Evolutionary conservation across 169 alveolate species (phyloP).

Genomic region (Cryptosporidium sp.): DNA sequence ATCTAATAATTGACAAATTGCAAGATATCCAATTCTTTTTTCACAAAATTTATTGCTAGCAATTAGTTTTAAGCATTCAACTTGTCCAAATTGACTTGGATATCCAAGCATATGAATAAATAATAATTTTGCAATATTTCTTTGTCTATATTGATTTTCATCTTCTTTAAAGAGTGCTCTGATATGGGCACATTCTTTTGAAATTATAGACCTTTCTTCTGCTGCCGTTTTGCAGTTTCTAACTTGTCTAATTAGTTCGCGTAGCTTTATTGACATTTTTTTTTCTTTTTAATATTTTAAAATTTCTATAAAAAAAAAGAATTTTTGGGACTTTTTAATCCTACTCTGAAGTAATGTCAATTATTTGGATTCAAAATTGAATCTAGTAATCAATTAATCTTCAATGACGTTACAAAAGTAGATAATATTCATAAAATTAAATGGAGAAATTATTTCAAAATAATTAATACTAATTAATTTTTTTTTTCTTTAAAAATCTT

Average conservation of each 20-base stretch:
- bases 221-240: slow-evolving; percentile 99
- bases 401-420: background rate
- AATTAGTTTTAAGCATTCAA: slow-evolving; percentile 96
- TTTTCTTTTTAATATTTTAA: background rate
- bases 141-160: slow-evolving; percentile 89
- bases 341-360: background rate
- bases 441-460: background rate
- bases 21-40: slow-evolving; percentile 98
- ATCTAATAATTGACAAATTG: slow-evolving; percentile 95
- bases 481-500: background rate
- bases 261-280: slow-evolving; percentile 89
- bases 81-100: slow-evolving; percentile 96
- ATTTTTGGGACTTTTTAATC: background rate
- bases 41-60: slow-evolving; percentile 95
- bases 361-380: slow-evolving; percentile 2
- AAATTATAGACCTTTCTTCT: slow-evolving; percentile 98
- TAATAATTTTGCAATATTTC: slow-evolving; percentile 97
- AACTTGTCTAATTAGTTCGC: slow-evolving; percentile 96
- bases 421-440: background rate
- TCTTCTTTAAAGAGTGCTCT: slow-evolving; percentile 95
- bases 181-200: slow-evolving; percentile 98
- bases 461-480: background rate
- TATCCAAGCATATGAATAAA: slow-evolving; percentile 97
- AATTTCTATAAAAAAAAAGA: background rate
- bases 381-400: background rate